A percentile compares a stretch with the other conserved stretches of the same genome.
These are phyloP conservation scores for Capronia americana DNA, from an alignment of 2,329 filamentous ascomycete genomes.

Conservation along the genomic window DNA sequence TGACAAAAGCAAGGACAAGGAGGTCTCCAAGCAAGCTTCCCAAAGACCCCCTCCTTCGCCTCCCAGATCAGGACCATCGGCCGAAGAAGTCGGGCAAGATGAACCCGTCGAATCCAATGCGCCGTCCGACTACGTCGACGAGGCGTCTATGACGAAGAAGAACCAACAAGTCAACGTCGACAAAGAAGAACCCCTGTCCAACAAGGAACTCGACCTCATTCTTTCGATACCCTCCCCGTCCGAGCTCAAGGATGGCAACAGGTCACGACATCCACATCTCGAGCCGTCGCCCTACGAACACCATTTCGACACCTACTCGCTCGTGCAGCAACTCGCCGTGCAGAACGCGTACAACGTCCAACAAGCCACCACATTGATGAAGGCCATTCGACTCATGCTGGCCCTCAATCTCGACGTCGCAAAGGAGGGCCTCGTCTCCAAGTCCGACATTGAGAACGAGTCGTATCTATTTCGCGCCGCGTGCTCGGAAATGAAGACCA, in stretches of 20 bases:
- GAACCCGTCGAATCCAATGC: conserved; percentile 32
- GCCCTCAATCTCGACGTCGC: conserved; percentile 81
- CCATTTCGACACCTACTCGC: conserved; percentile 92
- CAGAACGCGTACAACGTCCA: conserved; percentile 71
- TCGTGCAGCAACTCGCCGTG: conserved; percentile 78
- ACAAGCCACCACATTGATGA: conserved; percentile 89
- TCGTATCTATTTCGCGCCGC: conserved; percentile 93
- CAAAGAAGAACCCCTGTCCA: conserved; percentile 30
- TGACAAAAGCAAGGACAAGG: conserved; percentile 17
- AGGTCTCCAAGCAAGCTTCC: conserved; percentile 24
- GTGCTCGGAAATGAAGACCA: conserved; percentile 87
- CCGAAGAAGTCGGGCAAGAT: conserved; percentile 34
- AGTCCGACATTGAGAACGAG: conserved; percentile 93
- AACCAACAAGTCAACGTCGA: conserved; percentile 23
- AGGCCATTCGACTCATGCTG: conserved; percentile 79
- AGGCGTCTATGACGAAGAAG: conserved; percentile 24
- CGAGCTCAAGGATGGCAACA: conserved; percentile 37
- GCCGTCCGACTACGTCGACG: conserved; percentile 30
- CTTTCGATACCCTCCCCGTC: conserved; percentile 51
- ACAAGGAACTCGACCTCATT: conserved; percentile 48
- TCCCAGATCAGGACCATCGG: conserved; percentile 16
- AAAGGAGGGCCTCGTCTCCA: conserved; percentile 79
- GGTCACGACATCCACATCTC: conserved; percentile 50
- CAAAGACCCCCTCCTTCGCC: conserved; percentile 15
- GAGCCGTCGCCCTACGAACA: conserved; percentile 82